Conservation (phyloP, 441 rosid species). For the Syzygium syzygioides region DNA sequence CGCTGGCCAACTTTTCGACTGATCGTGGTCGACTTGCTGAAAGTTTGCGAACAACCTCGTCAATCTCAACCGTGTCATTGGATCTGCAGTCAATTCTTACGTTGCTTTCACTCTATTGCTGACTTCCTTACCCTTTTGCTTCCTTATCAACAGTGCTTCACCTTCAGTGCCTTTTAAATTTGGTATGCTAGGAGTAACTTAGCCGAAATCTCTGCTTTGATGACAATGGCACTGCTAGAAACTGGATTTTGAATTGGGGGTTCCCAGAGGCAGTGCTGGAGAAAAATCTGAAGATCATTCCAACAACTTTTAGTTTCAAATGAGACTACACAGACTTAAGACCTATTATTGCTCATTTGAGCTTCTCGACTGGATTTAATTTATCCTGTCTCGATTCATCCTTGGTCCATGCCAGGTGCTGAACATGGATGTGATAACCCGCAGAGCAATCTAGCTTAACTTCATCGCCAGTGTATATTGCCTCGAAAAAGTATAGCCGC, state of each 20-base stretch:
- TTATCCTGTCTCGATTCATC: neutral
- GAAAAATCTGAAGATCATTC: neutral
- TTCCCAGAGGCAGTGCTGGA: neutral
- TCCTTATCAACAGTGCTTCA: neutral
- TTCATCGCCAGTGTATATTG: fast-evolving
- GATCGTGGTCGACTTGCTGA: neutral
- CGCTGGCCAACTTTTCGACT: fast-evolving
- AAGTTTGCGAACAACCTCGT: neutral
- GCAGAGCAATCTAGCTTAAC: neutral
- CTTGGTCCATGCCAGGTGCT: neutral
- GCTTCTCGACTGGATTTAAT: neutral
- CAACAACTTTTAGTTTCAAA: neutral
- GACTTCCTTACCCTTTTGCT: neutral
- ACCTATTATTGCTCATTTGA: neutral
- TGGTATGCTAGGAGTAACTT: neutral
- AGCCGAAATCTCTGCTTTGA: neutral
- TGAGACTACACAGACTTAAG: neutral
- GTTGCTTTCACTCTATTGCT: neutral
- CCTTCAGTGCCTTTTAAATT: neutral
- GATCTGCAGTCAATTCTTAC: neutral
- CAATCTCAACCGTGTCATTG: neutral
- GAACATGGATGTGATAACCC: neutral
- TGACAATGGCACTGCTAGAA: neutral
- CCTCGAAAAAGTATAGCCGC: fast-evolving
- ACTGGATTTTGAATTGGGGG: neutral